These are phyloP conservation scores for Fonsecaea nubica DNA, from an alignment of 2,329 filamentous ascomycete species.

Conservation along the genomic window DNA sequence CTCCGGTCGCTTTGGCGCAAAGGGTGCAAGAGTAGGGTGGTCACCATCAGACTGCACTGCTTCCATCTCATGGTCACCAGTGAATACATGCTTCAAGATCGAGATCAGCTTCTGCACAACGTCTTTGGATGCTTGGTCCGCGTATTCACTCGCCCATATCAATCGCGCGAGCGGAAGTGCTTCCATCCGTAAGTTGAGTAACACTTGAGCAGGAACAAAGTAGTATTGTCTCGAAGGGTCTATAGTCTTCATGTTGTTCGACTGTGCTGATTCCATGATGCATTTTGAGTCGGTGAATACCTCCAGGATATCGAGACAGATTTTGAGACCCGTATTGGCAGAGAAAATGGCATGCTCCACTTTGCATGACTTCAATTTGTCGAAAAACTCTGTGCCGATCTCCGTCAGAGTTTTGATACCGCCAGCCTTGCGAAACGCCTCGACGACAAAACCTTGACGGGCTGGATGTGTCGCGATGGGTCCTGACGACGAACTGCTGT, in stretches of 20 bases:
- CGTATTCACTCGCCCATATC: constrained; percentile 79
- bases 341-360: constrained; percentile 55
- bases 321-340: constrained; percentile 71
- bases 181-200: constrained; percentile 82
- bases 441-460: constrained; percentile 72
- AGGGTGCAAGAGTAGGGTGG: constrained; percentile 55
- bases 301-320: constrained; percentile 70
- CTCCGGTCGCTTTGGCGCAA: constrained; percentile 58
- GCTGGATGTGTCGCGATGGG: constrained; percentile 26
- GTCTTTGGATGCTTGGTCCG: constrained; percentile 78
- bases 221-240: constrained; percentile 65
- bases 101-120: constrained; percentile 82
- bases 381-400: constrained; percentile 72
- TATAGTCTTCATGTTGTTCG: constrained; percentile 59
- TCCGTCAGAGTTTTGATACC: constrained; percentile 77
- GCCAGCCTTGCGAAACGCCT: constrained; percentile 82
- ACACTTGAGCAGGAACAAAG: constrained; percentile 74
- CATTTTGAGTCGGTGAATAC: constrained; percentile 78
- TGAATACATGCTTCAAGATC: constrained; percentile 78
- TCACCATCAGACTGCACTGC: constrained; percentile 70
- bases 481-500: constrained; percentile 27
- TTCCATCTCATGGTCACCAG: constrained; percentile 75
- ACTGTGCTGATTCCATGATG: constrained; percentile 76
- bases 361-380: constrained; percentile 60
- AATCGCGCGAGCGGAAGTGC: constrained; percentile 77